Percentiles rank a stretch among this genome's conserved stretches.
Conservation (phyloP, 306 rosid genomes). For the Purshia tridentata region DNA sequence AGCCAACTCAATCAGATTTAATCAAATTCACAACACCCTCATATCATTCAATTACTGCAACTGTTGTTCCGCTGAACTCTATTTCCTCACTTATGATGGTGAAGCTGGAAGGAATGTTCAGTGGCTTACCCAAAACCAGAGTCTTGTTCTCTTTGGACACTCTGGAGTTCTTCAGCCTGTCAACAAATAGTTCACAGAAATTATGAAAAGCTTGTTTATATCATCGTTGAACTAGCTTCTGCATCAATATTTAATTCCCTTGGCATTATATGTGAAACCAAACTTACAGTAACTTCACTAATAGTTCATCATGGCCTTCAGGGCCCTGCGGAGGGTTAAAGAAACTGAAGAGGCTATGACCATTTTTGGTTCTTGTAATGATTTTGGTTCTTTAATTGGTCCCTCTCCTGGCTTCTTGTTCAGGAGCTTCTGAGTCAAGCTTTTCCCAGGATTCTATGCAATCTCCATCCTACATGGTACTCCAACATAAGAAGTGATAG, state of each 20-base stretch:
- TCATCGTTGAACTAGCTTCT: background rate
- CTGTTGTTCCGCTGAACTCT: no score
- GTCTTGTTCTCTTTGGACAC: conserved; percentile 61
- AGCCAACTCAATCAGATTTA: no score
- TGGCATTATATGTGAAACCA: background rate
- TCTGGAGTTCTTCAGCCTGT: conserved; percentile 79
- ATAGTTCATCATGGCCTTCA: conserved; percentile 66
- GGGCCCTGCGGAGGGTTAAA: conserved; percentile 81
- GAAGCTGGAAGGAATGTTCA: no score
- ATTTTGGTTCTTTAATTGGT: conserved; percentile 62
- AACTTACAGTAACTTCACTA: conserved; percentile 66
- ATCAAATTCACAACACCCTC: no score
- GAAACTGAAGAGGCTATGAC: conserved; percentile 82
- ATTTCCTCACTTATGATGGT: no score
- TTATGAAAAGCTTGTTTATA: background rate
- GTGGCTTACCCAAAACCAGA: conserved; percentile 66
- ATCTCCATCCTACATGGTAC: conserved; percentile 58
- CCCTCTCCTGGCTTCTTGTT: conserved; percentile 88
- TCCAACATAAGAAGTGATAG: conserved; percentile 9
- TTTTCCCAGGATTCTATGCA: conserved; percentile 76
- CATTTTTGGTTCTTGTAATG: conserved; percentile 67
- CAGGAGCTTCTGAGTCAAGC: conserved; percentile 69
- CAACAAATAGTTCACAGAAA: background rate
- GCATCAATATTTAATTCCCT: background rate
- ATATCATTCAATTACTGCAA: no score